Percentiles rank a stretch among this genome's conserved stretches.
These are phyloP conservation scores for Kokia cookei DNA, from an alignment of 441 rosid species.

Conservation along the genomic window DNA sequence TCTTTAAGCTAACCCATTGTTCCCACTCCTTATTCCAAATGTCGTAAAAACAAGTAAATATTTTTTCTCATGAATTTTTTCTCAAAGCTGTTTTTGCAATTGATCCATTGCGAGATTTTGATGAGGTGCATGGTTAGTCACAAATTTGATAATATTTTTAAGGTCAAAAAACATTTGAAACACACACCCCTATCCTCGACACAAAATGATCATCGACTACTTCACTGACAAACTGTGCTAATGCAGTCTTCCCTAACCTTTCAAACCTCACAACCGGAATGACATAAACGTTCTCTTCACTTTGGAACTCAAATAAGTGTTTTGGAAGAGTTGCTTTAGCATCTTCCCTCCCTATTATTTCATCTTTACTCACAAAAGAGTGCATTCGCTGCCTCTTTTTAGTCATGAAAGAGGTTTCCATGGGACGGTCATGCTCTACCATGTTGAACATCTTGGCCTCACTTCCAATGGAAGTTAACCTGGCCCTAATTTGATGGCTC, in stretches of 20 bases:
- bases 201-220: neutral
- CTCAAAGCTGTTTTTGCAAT: no score
- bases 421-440: no score
- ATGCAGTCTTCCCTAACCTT: neutral
- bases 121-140: neutral
- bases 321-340: neutral
- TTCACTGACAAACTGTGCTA: neutral
- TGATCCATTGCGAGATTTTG: neutral
- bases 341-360: neutral
- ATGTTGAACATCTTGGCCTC: neutral
- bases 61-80: no score
- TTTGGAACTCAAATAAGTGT: no score
- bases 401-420: no score
- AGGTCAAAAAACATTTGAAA: neutral
- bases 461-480: neutral
- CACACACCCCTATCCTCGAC: neutral
- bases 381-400: no score
- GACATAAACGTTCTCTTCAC: neutral
- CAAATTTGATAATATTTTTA: neutral
- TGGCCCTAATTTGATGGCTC: neutral
- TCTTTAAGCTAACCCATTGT: neutral
- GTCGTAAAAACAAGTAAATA: neutral
- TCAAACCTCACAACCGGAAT: neutral
- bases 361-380: no score
- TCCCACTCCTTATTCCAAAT: neutral